Evolutionary conservation across 1,139 yeast species (phyloP).

Genomic region (Taiozyma sp.): DNA sequence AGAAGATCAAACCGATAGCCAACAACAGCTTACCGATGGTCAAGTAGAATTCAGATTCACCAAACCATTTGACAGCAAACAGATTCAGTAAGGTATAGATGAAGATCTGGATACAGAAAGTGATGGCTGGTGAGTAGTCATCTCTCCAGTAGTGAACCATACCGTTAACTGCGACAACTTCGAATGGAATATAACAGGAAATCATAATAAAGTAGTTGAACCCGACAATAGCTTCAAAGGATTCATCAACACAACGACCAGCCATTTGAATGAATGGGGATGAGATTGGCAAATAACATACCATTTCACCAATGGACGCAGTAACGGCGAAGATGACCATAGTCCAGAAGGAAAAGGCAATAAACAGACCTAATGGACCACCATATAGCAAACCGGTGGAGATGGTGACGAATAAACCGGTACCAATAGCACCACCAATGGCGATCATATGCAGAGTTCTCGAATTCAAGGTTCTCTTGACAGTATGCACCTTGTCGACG

Average conservation of each 20-base stretch:
- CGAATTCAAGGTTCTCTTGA: constrained; percentile 37
- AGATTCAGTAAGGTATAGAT: constrained; percentile 39
- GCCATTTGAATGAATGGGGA: constrained; percentile 53
- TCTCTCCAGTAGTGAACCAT: constrained; percentile 55
- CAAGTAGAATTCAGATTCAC: constrained; percentile 46
- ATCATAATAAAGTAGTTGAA: constrained; percentile 74
- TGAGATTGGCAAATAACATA: constrained; percentile 64
- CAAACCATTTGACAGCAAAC: constrained; percentile 47
- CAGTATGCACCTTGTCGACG: constrained; percentile 10
- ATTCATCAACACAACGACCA: constrained; percentile 57
- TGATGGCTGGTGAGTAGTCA: constrained; percentile 43
- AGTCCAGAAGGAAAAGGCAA: constrained; percentile 51
- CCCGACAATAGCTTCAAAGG: constrained; percentile 71
- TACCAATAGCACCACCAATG: constrained; percentile 78
- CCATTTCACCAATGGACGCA: constrained; percentile 75
- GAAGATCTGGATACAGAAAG: constrained; percentile 49
- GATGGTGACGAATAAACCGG: constrained; percentile 66
- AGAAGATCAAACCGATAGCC: constrained; percentile 64
- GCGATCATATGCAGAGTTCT: constrained; percentile 67
- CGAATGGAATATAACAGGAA: constrained; percentile 68
- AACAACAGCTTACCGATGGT: constrained; percentile 58
- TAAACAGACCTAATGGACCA: constrained; percentile 67
- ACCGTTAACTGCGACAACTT: constrained; percentile 74
- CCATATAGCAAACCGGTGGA: constrained; percentile 60
- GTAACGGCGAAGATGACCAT: constrained; percentile 59